These are phyloP conservation scores for Ceratobasidium sp. DNA, from an alignment of 1,284 basidiomycete genomes.

Conservation along the genomic window DNA sequence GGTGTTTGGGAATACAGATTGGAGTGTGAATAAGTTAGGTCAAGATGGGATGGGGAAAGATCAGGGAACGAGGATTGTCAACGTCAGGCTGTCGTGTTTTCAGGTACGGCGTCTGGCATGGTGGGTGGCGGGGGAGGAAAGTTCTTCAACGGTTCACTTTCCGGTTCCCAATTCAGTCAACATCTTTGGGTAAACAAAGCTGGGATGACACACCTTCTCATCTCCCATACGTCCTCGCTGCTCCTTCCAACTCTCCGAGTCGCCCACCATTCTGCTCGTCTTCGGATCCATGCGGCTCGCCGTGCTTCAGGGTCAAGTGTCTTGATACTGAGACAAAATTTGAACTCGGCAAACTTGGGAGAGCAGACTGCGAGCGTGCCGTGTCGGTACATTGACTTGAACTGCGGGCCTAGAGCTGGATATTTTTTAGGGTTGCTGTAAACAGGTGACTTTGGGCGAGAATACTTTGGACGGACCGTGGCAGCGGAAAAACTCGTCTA, in stretches of 20 bases:
- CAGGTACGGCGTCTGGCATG: conserved; percentile 22
- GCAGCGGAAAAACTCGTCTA: conserved; percentile 82
- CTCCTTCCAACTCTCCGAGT: conserved; percentile 73
- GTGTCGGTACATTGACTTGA: conserved; percentile 86
- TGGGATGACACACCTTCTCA: conserved; percentile 69
- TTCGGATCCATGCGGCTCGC: conserved; percentile 81
- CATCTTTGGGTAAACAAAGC: no score
- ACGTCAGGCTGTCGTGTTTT: conserved; percentile 27
- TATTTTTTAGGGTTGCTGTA: conserved; percentile 18
- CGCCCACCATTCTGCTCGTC: conserved; percentile 93
- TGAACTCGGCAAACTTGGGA: conserved; percentile 89
- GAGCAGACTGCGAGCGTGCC: conserved; percentile 81
- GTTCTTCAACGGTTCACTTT: conserved; percentile 29
- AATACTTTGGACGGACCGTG: conserved; percentile 59
- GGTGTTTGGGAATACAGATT: not conserved
- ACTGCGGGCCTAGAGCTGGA: conserved; percentile 79
- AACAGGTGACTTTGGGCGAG: not conserved
- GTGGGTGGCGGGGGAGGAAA: conserved; percentile 25
- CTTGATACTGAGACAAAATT: conserved; percentile 91
- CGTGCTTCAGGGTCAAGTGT: conserved; percentile 76
- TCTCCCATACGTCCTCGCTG: conserved; percentile 94
- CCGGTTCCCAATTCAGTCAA: not conserved
- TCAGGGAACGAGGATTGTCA: not conserved
- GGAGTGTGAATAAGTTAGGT: conserved; percentile 13
- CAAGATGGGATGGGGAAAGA: not conserved